Base-by-base conservation (phyloP, 129 eudicot species). In the Tagetes patula region DNA sequence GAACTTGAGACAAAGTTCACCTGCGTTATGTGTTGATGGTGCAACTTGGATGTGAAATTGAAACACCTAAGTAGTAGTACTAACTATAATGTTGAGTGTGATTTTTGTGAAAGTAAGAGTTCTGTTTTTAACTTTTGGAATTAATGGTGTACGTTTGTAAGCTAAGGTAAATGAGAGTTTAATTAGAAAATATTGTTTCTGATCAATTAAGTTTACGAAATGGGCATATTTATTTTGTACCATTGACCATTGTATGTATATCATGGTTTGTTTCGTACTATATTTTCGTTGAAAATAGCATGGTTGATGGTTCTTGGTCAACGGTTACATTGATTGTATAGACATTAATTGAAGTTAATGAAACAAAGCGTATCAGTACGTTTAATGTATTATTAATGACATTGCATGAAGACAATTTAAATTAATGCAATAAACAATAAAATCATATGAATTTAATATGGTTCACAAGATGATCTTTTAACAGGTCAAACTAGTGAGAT, bases 1-100 rank as follows among this genome's bases (percentile, higher is more conserved):
- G 92, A 87, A 93, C 59, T 89, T 92, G 96, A 81, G 85, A 32
- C 86, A 77, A 55, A 82, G 84, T 41, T 77, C 76, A 37, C 77
- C 87, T 2, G 36, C 53, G 10, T 55, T 39, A 12, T 91, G 96
- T 64, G 49, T 3, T 37, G 74, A 30, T 1, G 73, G 81, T 31
- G 70, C 73, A 56, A 68, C 76, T 70, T 72, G 82, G 84, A 71
- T 59, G 43, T 83, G 79, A 77, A 27, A 62, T 39, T 20, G 27
- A 20, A 20, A 20, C 27, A 20, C 27, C 27, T 20, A 20, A 20
- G 27, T 20, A 8, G 1, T 53, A 39, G 54, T 0, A 30, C 30
- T 50, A 49, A 11, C 14, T 31, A n/a, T 65, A n/a, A 52, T 13
- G n/a, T 53, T 32, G 27, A 43, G 27, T 54, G 36, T 43, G n/a